Evolutionary conservation across 2,329 filamentous ascomycete species (phyloP).

Genomic region (Penicillium sp.): DNA sequence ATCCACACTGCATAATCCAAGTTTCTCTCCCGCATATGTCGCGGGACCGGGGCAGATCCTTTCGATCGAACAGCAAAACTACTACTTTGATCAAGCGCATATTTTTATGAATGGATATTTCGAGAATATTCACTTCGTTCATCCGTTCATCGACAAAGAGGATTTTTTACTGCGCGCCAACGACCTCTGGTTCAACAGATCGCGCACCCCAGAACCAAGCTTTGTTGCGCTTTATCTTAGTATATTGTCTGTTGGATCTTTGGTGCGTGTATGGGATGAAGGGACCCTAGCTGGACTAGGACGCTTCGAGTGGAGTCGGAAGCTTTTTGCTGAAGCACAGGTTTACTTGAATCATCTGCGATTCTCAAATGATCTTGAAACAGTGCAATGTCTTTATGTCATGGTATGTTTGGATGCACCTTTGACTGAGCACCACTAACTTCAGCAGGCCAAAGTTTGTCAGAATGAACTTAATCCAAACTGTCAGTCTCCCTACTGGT

Average conservation of each 20-base stretch:
- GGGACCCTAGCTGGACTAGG: conserved; percentile 45
- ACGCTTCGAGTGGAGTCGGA: conserved; percentile 51
- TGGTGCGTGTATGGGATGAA: conserved; percentile 49
- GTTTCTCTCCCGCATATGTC: conserved; percentile 39
- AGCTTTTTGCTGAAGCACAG: conserved; percentile 49
- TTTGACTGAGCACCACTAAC: not conserved
- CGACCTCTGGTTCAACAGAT: conserved; percentile 44
- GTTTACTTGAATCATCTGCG: conserved; percentile 41
- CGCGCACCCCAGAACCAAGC: conserved; percentile 37
- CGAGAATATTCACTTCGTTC: conserved; percentile 51
- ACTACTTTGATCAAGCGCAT: conserved; percentile 49
- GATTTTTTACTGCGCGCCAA: conserved; percentile 48
- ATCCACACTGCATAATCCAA: conserved; percentile 50
- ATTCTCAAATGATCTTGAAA: conserved; percentile 51
- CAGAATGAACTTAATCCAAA: conserved; percentile 54
- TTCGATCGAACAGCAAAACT: conserved; percentile 33
- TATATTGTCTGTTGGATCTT: conserved; percentile 49
- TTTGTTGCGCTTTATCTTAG: conserved; percentile 53
- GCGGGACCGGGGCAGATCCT: conserved; percentile 22
- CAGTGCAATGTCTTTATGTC: conserved; percentile 52
- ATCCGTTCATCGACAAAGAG: conserved; percentile 52
- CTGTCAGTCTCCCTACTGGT: conserved; percentile 29
- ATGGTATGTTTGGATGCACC: conserved; percentile 34
- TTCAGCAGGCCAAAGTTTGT: conserved; percentile 48
- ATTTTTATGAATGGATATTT: conserved; percentile 53